phyloP scores from a whole-genome alignment of 1,284 basidiomycete species.

The Ustilago sp. region DNA sequence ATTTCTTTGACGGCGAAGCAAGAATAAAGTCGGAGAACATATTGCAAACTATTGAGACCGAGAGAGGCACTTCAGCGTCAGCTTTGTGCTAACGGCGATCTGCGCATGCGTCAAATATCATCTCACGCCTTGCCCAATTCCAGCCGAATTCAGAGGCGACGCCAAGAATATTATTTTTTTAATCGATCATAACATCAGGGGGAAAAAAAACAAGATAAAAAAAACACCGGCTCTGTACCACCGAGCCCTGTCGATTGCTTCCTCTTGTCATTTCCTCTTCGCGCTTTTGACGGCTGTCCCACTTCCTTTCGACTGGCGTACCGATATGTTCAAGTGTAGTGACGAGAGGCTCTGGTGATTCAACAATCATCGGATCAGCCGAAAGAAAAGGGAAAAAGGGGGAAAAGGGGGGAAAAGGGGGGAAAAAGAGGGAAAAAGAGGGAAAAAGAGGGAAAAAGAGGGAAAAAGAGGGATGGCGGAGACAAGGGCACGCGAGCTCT shows the following conservation, averaged over 20 bases:
- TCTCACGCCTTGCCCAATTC: neutral
- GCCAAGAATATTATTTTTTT: neutral
- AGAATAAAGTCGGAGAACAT: neutral
- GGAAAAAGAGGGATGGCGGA: neutral
- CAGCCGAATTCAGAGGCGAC: neutral
- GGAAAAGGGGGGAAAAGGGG: no score
- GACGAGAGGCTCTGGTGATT: no score
- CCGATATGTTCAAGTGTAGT: neutral
- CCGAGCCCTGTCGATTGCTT: neutral
- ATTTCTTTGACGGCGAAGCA: neutral
- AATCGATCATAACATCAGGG: neutral
- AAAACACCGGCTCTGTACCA: neutral
- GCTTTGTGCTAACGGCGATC: conserved; percentile 6
- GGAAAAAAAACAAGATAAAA: neutral
- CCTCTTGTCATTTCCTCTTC: neutral
- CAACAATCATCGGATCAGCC: no score
- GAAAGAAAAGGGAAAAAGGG: no score
- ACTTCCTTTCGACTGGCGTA: no score
- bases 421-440: no score
- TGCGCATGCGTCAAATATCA: conserved; percentile 1
- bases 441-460: neutral
- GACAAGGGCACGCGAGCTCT: conserved; percentile 12
- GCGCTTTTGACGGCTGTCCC: neutral
- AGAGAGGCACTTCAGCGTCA: neutral
- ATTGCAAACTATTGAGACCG: neutral